Evolutionary conservation across 768 basidiomycete genomes (phyloP), one percentile per base, ranked within the genome.

Genomic region (Phlebiopsis gigantea): DNA sequence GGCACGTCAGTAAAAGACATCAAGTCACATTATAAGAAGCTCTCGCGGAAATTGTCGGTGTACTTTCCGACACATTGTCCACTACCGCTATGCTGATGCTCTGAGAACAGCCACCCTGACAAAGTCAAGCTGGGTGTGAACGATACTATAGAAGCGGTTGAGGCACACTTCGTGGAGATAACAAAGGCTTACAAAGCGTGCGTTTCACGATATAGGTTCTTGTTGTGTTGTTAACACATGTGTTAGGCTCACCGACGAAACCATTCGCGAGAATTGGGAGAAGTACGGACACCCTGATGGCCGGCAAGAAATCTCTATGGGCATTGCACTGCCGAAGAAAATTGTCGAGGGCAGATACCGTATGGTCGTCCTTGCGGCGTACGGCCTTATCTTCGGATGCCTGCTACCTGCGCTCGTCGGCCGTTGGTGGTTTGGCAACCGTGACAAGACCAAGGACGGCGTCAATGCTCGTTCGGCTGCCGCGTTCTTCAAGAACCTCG

Each of bases 151-250:
- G 96, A 98, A 67, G 80, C 83, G 5, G 93, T 93, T 29, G 89
- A 90, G 62, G 79, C 85, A 53, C 83, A 83, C 57, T 99, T 97
- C 70, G 91, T 98, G 21, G 82, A 91, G 21, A 77, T 99, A 39
- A 98, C 97, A 7, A 99, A 98, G 70, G 97, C 97, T 3, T 99
- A 99, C 75, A 99, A 99, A 77, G 74, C 96, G 83, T 91, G 56
- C 58, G 88, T 71, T 21, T 1, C 21, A 25, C 17, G n/a, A 4
- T 15, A 39, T 54, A 9, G 50, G 14, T 61, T 4, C 22, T n/a
- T 41, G 24, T 28, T 22, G 41, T 42, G 9, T 9, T 17, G 30
- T 54, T 24, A 21, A 29, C 26, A n/a, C 29, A 4, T 62, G 24
- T 24, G 26, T 17, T 25, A 93, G 91, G 7, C 74, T 99, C 24